Percentiles rank a stretch among this genome's conserved stretches.
Evolutionary conservation across 176 grass and related monocot genomes (phyloP).

Genomic region (Hordeum marinum): DNA sequence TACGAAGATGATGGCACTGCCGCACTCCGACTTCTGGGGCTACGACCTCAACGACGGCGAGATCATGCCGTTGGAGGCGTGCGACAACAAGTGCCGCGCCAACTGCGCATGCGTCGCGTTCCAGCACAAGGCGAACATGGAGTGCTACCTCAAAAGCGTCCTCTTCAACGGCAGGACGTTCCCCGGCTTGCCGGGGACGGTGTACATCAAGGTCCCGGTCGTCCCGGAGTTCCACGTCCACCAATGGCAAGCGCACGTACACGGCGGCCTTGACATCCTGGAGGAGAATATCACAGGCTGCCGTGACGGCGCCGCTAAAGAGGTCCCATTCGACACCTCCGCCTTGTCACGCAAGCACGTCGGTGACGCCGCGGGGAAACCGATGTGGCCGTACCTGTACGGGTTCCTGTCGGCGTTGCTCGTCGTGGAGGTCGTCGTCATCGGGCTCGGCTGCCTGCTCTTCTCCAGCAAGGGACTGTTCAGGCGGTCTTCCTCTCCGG

Average conservation of each 20-base stretch:
- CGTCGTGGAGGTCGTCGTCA: conserved; percentile 30
- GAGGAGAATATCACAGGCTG: background rate
- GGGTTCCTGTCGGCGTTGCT: conserved; percentile 43
- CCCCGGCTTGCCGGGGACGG: conserved; percentile 28
- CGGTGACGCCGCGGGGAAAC: background rate
- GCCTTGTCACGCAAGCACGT: background rate
- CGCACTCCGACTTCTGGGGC: conserved; percentile 57
- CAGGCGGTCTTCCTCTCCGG: conserved; percentile 10
- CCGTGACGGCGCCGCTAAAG: background rate
- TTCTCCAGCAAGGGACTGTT: conserved; percentile 30
- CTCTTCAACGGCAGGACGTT: conserved; percentile 49
- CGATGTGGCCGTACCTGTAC: conserved; percentile 33
- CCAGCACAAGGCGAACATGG: conserved; percentile 36
- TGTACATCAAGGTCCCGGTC: conserved; percentile 49
- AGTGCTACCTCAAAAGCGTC: conserved; percentile 50
- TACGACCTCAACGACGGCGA: conserved; percentile 43
- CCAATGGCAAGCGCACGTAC: conserved; percentile 27
- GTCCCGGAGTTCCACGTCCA: background rate
- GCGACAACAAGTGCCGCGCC: conserved; percentile 5
- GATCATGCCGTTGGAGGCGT: background rate
- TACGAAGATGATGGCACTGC: conserved; percentile 29
- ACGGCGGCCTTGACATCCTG: background rate
- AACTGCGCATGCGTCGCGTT: conserved; percentile 36
- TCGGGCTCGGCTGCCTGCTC: conserved; percentile 48
- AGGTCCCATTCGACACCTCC: background rate